These are phyloP conservation scores for Hibiscus trionum DNA, from an alignment of 345 rosid genomes.

Conservation along the genomic window DNA sequence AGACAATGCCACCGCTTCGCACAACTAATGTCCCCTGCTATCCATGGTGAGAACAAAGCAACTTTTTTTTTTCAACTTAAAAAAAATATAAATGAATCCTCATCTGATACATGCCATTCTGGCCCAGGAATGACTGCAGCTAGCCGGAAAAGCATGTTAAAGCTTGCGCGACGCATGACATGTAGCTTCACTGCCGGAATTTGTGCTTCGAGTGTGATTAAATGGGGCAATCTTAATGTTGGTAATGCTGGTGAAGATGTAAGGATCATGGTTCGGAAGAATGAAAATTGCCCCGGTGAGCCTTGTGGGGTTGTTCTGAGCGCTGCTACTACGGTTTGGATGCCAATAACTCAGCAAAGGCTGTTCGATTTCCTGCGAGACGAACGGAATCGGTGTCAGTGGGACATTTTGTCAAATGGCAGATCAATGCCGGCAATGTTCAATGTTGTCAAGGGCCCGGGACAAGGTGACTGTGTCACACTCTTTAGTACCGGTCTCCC, in stretches of 20 bases:
- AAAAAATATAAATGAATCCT: neutral
- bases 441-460: slow-evolving; percentile 54
- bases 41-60: slow-evolving; percentile 33
- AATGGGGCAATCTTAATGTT: slow-evolving; percentile 46
- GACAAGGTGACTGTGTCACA: slow-evolving; percentile 56
- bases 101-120: neutral
- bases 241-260: slow-evolving; percentile 56
- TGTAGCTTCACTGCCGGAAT: slow-evolving; percentile 53
- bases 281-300: slow-evolving; percentile 54
- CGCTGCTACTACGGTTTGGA: slow-evolving; percentile 64
- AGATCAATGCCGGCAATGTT: slow-evolving; percentile 64
- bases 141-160: slow-evolving; percentile 52
- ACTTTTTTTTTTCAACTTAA: neutral
- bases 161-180: slow-evolving; percentile 63
- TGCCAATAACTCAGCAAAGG: slow-evolving; percentile 43
- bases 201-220: slow-evolving; percentile 42
- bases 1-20: slow-evolving; percentile 56
- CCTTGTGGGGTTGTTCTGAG: slow-evolving; percentile 56
- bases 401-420: slow-evolving; percentile 64
- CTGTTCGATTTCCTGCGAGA: slow-evolving; percentile 52
- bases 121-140: slow-evolving; percentile 8
- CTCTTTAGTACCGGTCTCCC: slow-evolving; percentile 47
- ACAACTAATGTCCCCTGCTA: slow-evolving; percentile 46
- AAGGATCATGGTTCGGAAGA: slow-evolving; percentile 53
- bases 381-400: slow-evolving; percentile 48